Percentiles rank a stretch among this genome's conserved stretches.
Conservation (phyloP, 2,329 filamentous ascomycete species). For the Amylocarpus encephaloides region DNA sequence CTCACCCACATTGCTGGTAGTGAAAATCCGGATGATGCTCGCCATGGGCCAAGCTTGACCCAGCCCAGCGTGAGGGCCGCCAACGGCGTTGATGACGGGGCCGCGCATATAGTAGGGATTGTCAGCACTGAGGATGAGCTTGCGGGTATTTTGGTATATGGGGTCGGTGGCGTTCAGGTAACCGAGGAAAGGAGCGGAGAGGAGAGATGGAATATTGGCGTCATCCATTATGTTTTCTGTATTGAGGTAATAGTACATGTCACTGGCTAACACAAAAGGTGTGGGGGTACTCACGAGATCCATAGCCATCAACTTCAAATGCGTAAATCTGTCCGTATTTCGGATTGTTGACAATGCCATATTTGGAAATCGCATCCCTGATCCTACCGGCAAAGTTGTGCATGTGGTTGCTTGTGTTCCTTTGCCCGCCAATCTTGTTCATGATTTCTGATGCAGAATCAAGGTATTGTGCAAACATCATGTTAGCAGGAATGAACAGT, state of each 20-base stretch:
- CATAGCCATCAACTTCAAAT: conserved; percentile 72
- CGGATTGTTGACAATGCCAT: conserved; percentile 62
- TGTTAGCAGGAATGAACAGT: conserved; percentile 84
- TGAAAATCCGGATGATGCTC: conserved; percentile 46
- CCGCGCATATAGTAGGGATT: conserved; percentile 69
- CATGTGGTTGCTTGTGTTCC: conserved; percentile 52
- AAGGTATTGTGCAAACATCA: conserved; percentile 68
- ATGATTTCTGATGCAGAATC: conserved; percentile 46
- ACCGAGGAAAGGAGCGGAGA: conserved; percentile 58
- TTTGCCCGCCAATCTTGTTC: conserved; percentile 40
- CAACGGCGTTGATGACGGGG: conserved; percentile 54
- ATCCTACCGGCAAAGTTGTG: conserved; percentile 54
- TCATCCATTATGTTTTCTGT: conserved; percentile 60
- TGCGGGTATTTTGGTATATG: conserved; percentile 72
- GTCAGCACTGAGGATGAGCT: conserved; percentile 66
- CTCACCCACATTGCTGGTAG: conserved; percentile 35
- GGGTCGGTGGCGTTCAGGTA: conserved; percentile 52
- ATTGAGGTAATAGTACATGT: conserved; percentile 20
- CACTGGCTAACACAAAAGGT: conserved; percentile 12
- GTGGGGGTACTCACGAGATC: conserved; percentile 37
- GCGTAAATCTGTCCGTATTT: conserved; percentile 65
- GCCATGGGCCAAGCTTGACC: conserved; percentile 51
- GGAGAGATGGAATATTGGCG: conserved; percentile 62
- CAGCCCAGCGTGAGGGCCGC: conserved; percentile 59
- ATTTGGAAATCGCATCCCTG: conserved; percentile 58